These are phyloP conservation scores for Sodiomyces alkalinus DNA, from an alignment of 2,329 filamentous ascomycete genomes.

Conservation along the genomic window DNA sequence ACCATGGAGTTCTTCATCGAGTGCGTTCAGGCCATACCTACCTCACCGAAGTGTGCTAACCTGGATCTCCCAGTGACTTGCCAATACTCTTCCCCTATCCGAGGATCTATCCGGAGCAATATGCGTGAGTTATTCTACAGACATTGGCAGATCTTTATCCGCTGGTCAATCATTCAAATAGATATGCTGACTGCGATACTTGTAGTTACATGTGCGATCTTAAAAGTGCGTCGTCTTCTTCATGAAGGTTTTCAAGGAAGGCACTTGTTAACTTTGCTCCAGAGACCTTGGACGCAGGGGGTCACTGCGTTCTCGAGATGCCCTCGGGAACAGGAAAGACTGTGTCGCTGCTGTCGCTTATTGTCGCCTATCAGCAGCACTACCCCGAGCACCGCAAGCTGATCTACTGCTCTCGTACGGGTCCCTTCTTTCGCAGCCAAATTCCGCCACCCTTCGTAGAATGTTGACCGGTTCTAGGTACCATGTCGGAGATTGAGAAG, in stretches of 20 bases:
- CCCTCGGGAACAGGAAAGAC: slow-evolving; percentile 98
- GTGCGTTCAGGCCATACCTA: slow-evolving; percentile 5
- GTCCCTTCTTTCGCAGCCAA: not conserved
- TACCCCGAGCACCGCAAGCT: slow-evolving; percentile 89
- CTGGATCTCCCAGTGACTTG: slow-evolving; percentile 26
- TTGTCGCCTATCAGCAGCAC: slow-evolving; percentile 90
- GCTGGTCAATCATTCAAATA: slow-evolving; percentile 2
- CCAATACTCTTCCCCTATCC: slow-evolving; percentile 44
- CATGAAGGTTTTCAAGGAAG: not conserved
- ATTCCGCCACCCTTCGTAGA: not conserved
- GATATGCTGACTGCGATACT: slow-evolving; percentile 1
- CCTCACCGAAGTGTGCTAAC: not conserved
- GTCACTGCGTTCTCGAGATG: slow-evolving; percentile 97
- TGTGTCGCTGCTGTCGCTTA: slow-evolving; percentile 83
- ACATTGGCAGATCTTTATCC: not conserved
- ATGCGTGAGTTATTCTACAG: slow-evolving; percentile 28
- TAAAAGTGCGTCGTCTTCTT: slow-evolving; percentile 26
- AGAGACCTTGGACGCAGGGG: slow-evolving; percentile 79
- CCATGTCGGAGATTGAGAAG: slow-evolving; percentile 99
- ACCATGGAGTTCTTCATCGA: slow-evolving; percentile 9
- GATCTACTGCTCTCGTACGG: slow-evolving; percentile 84
- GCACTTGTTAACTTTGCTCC: not conserved
- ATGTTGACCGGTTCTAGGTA: slow-evolving; percentile 32
- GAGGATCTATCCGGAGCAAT: slow-evolving; percentile 44
- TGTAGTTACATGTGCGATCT: slow-evolving; percentile 40